A percentile compares a stretch with the other conserved stretches of the same genome.
These are phyloP conservation scores for Trichoderma hamatum DNA, from an alignment of 2,329 filamentous ascomycete species.

Conservation along the genomic window DNA sequence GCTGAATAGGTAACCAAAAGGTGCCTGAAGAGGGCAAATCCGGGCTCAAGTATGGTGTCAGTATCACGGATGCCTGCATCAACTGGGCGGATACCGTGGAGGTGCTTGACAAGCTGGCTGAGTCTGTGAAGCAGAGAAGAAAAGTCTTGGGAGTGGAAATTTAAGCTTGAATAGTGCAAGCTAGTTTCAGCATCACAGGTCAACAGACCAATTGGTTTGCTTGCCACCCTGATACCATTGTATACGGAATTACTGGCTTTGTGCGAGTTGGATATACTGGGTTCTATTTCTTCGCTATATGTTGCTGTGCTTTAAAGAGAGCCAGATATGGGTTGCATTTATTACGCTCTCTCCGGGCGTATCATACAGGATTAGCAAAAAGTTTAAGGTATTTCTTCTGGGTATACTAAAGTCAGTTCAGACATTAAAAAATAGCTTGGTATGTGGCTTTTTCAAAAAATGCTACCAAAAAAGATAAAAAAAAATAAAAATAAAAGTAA, in stretches of 20 bases:
- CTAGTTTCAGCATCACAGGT: background rate
- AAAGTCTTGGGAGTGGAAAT: constrained; percentile 40
- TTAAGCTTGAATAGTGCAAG: background rate
- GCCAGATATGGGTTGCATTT: background rate
- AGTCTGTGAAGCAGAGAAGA: constrained; percentile 76
- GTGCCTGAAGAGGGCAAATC: constrained; percentile 83
- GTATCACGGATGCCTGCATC: constrained; percentile 97
- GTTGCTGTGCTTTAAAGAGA: background rate
- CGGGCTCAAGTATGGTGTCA: constrained; percentile 89
- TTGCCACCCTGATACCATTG: background rate
- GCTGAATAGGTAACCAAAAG: constrained; percentile 74
- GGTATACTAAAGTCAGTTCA: background rate
- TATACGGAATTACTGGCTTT: background rate
- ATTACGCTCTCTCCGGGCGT: background rate
- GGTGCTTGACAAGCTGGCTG: constrained; percentile 76
- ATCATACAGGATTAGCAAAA: constrained; percentile 7
- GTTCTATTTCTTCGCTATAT: background rate
- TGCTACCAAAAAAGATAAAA: background rate
- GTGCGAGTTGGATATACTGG: background rate
- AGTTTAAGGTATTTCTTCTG: background rate
- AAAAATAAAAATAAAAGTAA: background rate
- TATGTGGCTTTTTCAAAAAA: background rate
- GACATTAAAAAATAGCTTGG: background rate
- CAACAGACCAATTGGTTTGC: background rate
- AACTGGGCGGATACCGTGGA: constrained; percentile 86